Evolutionary conservation across 2,329 filamentous ascomycete species (phyloP).

Genomic region (Pseudogymnoascus sp.): DNA sequence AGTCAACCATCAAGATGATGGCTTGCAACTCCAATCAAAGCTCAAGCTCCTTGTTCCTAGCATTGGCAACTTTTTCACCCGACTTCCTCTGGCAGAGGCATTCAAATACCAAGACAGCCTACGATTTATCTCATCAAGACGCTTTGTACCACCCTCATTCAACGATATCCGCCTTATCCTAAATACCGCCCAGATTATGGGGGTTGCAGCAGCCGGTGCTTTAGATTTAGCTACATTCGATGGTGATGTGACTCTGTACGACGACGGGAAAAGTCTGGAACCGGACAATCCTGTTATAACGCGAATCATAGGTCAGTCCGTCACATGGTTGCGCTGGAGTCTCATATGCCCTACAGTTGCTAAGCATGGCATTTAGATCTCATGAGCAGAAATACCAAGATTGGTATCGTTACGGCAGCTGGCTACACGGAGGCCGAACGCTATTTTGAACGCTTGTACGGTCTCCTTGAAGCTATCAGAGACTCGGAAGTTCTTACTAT

Average conservation of each 20-base stretch:
- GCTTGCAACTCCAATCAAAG: slow-evolving; percentile 69
- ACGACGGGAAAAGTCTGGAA: slow-evolving; percentile 74
- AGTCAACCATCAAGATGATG: slow-evolving; percentile 64
- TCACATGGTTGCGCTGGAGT: slow-evolving; percentile 13
- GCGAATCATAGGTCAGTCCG: slow-evolving; percentile 42
- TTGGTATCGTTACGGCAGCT: slow-evolving; percentile 94
- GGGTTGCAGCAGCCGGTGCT: slow-evolving; percentile 64
- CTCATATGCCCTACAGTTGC: neutral
- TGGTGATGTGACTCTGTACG: slow-evolving; percentile 93
- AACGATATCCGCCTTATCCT: slow-evolving; percentile 90
- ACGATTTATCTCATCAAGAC: slow-evolving; percentile 78
- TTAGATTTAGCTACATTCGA: slow-evolving; percentile 91
- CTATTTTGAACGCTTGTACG: slow-evolving; percentile 82
- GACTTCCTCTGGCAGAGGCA: slow-evolving; percentile 75
- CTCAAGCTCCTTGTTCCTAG: slow-evolving; percentile 85
- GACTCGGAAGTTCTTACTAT: slow-evolving; percentile 50
- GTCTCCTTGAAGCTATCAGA: slow-evolving; percentile 73
- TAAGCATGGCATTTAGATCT: slow-evolving; percentile 52
- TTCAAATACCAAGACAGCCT: slow-evolving; percentile 84
- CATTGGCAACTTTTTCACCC: slow-evolving; percentile 90
- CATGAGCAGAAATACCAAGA: slow-evolving; percentile 67
- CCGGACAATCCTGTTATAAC: slow-evolving; percentile 70
- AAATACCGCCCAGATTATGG: slow-evolving; percentile 92
- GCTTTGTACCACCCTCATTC: slow-evolving; percentile 93
- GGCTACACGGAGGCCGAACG: slow-evolving; percentile 82